phyloP scores from a whole-genome alignment of 1,139 yeast species.

The Taiozyma onychis region DNA sequence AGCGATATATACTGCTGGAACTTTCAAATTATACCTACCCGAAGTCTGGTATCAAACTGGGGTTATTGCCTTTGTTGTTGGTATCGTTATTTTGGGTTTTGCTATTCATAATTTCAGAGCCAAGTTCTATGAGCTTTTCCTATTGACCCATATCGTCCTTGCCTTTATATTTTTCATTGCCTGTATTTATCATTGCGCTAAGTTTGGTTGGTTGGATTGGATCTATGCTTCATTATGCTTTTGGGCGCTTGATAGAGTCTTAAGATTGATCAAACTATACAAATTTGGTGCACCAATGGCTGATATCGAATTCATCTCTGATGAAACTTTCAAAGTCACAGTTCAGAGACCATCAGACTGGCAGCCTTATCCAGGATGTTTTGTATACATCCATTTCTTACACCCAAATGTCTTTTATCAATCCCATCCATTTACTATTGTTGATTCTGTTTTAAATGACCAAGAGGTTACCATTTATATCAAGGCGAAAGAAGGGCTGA shows the following conservation, averaged over 20 bases:
- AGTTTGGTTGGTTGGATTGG: conserved; percentile 31
- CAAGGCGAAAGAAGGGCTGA: conserved; percentile 43
- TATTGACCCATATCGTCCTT: conserved; percentile 48
- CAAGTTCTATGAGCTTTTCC: conserved; percentile 53
- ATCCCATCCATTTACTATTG: conserved; percentile 49
- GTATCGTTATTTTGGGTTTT: conserved; percentile 35
- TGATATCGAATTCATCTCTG: conserved; percentile 41
- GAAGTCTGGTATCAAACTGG: conserved; percentile 42
- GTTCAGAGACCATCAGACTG: conserved; percentile 29
- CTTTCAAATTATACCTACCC: neutral
- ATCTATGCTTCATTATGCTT: conserved; percentile 20
- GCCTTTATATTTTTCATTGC: conserved; percentile 49
- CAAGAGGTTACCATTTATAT: conserved; percentile 36
- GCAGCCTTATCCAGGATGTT: conserved; percentile 32
- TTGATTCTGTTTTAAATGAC: conserved; percentile 28
- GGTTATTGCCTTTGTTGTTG: conserved; percentile 37
- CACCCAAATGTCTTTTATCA: conserved; percentile 45
- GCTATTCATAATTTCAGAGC: conserved; percentile 47
- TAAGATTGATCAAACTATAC: conserved; percentile 24
- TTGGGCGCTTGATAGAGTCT: conserved; percentile 30
- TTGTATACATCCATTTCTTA: conserved; percentile 35
- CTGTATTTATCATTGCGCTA: conserved; percentile 49
- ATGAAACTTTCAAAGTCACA: conserved; percentile 36
- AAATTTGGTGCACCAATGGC: conserved; percentile 33
- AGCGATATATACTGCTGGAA: conserved; percentile 31